These are phyloP conservation scores for Dryadomyces quercivorus DNA, from an alignment of 2,329 filamentous ascomycete species.

Conservation along the genomic window DNA sequence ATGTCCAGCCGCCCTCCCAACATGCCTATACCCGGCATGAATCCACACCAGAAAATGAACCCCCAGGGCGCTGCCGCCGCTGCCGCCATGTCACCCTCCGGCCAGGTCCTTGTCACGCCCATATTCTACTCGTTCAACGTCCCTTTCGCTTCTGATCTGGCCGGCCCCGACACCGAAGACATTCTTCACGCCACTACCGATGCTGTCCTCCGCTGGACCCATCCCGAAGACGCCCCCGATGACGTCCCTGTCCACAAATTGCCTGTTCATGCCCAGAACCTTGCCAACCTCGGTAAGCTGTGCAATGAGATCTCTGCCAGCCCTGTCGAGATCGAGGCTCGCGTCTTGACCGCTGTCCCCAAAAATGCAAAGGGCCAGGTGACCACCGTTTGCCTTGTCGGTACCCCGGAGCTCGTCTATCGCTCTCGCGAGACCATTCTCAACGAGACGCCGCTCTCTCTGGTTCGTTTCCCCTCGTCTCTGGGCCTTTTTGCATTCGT, in stretches of 20 bases:
- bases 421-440: constrained; percentile 82
- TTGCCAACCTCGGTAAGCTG: constrained; percentile 64
- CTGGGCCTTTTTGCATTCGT: too few species aligned
- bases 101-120: constrained; percentile 59
- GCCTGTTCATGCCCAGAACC: constrained; percentile 82
- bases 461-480: constrained; percentile 34
- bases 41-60: constrained; percentile 44
- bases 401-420: constrained; percentile 75
- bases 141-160: constrained; percentile 83
- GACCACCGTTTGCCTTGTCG: constrained; percentile 85
- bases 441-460: constrained; percentile 80
- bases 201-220: constrained; percentile 85
- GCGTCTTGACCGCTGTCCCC: constrained; percentile 71
- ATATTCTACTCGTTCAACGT: constrained; percentile 97
- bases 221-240: constrained; percentile 76
- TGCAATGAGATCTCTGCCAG: constrained; percentile 71
- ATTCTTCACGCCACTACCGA: constrained; percentile 85
- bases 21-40: constrained; percentile 42
- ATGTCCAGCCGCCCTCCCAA: constrained; percentile 43
- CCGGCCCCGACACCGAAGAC: constrained; percentile 86
- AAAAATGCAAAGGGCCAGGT: constrained; percentile 57
- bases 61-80: constrained; percentile 30
- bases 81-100: constrained; percentile 32
- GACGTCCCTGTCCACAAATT: constrained; percentile 77
- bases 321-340: constrained; percentile 63